Evolutionary conservation across 169 alveolate genomes (phyloP).

Genomic region (Hammondia hammondi): DNA sequence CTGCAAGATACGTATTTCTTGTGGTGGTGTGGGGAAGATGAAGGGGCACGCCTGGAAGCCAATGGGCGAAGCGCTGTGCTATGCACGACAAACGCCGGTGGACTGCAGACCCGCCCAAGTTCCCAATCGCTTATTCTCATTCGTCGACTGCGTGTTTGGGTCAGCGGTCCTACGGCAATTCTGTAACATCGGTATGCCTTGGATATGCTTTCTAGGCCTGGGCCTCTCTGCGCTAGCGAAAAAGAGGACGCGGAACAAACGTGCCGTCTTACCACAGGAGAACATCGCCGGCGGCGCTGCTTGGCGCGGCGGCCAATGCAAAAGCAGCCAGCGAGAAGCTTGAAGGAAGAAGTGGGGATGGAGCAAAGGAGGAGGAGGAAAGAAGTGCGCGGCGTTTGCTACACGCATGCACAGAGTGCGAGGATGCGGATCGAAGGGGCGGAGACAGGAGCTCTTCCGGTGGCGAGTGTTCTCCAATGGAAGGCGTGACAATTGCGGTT

Average conservation of each 20-base stretch:
- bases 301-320: slow-evolving; percentile 29
- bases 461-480: background rate
- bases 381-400: slow-evolving; percentile 4
- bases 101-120: no score
- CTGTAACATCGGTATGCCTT: background rate
- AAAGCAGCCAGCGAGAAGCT: slow-evolving; percentile 23
- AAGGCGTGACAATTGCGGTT: background rate
- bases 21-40: no score
- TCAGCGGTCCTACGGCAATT: background rate
- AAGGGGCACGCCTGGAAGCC: no score
- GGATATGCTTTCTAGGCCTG: background rate
- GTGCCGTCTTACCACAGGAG: background rate
- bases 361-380: slow-evolving; percentile 2
- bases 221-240: background rate
- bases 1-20: background rate
- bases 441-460: background rate
- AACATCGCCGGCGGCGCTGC: background rate
- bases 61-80: no score
- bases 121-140: no score
- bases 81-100: no score
- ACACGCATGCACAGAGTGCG: background rate
- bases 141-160: background rate
- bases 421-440: background rate
- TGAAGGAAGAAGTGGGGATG: background rate
- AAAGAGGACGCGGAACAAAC: no score